Percentiles rank a stretch among this genome's conserved stretches.
Conservation (phyloP, 2,329 filamentous ascomycete genomes). For the Colletotrichum liriopes region DNA sequence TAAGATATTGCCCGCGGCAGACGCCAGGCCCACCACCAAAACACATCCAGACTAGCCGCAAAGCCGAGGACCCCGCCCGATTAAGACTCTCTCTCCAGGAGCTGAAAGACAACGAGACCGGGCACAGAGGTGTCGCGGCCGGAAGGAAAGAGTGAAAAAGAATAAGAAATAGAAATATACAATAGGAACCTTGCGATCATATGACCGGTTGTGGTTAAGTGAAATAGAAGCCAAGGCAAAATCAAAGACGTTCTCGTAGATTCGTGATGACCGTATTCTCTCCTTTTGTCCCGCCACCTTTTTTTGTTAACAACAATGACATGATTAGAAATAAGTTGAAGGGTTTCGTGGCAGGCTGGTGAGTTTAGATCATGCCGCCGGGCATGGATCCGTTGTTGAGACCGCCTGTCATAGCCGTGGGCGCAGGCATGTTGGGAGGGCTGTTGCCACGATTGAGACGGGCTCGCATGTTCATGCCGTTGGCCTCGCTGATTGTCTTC, state of each 20-base stretch:
- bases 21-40: constrained; percentile 41
- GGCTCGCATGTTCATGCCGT: constrained; percentile 50
- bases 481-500: constrained; percentile 60
- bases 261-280: constrained; percentile 40
- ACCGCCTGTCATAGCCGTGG: constrained; percentile 50
- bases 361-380: constrained; percentile 63
- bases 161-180: constrained; percentile 39
- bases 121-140: not conserved
- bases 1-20: constrained; percentile 28
- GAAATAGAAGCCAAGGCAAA: constrained; percentile 14
- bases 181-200: constrained; percentile 15
- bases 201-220: not conserved
- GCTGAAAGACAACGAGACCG: constrained; percentile 17
- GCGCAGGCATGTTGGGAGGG: constrained; percentile 46
- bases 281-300: constrained; percentile 13
- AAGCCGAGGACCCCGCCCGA: constrained; percentile 28
- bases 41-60: constrained; percentile 4
- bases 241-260: constrained; percentile 39
- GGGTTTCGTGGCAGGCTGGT: not conserved
- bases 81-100: constrained; percentile 41
- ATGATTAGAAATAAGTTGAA: constrained; percentile 13
- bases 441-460: constrained; percentile 48
- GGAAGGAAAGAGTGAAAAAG: not conserved
- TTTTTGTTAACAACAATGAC: constrained; percentile 5
- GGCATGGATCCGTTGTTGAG: constrained; percentile 51